phyloP scores from a whole-genome alignment of 371 early-diverging fungal genomes.

The Saksenaea vasiformis region DNA sequence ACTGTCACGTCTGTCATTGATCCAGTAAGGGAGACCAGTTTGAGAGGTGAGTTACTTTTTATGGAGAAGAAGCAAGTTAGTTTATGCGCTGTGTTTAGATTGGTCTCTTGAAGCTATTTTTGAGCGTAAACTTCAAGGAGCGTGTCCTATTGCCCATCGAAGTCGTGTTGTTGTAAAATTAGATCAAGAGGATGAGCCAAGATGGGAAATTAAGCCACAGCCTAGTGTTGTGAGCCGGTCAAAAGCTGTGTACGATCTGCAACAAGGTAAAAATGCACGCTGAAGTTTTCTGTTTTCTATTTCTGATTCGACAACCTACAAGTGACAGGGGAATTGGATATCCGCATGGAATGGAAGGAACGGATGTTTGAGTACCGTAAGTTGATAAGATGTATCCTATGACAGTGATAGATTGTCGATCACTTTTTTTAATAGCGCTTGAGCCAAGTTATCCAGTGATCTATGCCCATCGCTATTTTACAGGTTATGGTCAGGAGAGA shows the following conservation, averaged over 20 bases:
- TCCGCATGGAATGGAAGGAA: constrained; percentile 50
- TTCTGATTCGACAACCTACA: not conserved
- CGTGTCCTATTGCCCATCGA: constrained; percentile 67
- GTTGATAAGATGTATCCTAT: constrained; percentile 1
- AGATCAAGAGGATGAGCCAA: constrained; percentile 28
- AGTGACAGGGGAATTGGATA: constrained; percentile 31
- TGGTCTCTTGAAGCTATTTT: constrained; percentile 76
- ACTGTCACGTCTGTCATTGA: constrained; percentile 75
- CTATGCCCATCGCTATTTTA: constrained; percentile 73
- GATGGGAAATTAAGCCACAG: constrained; percentile 39
- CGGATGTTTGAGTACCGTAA: constrained; percentile 46
- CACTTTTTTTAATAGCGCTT: constrained; percentile 29
- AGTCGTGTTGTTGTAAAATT: constrained; percentile 56
- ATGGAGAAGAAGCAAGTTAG: not conserved
- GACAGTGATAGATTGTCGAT: not conserved
- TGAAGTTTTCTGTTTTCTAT: not conserved
- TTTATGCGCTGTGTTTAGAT: constrained; percentile 40
- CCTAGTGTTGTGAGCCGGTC: constrained; percentile 17
- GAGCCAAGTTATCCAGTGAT: constrained; percentile 51
- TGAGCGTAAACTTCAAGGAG: constrained; percentile 55
- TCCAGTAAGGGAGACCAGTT: constrained; percentile 63
- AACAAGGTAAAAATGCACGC: constrained; percentile 24
- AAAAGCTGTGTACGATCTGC: constrained; percentile 44
- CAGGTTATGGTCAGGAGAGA: constrained; percentile 83
- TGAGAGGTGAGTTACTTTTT: constrained; percentile 41